Evolutionary conservation across 2,329 filamentous ascomycete species (phyloP).

Genomic region (Verticillium klebahnii): DNA sequence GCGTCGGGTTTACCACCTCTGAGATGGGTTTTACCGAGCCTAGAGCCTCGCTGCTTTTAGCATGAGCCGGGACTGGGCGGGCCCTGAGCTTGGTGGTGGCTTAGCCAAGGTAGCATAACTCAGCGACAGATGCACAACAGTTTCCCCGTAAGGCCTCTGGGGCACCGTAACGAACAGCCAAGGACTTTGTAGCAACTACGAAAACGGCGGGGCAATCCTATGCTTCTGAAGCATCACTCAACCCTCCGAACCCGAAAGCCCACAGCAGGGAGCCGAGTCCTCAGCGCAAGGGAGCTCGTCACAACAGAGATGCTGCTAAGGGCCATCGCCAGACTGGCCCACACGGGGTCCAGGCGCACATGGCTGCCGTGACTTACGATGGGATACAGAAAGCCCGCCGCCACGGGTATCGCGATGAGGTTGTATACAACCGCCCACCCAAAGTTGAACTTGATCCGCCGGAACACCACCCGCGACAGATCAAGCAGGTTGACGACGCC

Average conservation of each 20-base stretch:
- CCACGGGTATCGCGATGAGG: slow-evolving; percentile 69
- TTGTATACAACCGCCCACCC: slow-evolving; percentile 84
- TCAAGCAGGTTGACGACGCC: slow-evolving; percentile 69
- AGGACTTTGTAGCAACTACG: too few species aligned
- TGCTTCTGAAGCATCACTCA: slow-evolving; percentile 2
- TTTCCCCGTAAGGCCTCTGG: too few species aligned
- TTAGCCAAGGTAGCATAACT: too few species aligned
- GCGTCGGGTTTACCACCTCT: too few species aligned
- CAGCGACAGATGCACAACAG: too few species aligned
- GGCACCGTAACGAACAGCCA: too few species aligned
- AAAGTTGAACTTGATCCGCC: slow-evolving; percentile 80
- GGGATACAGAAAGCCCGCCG: slow-evolving; percentile 72
- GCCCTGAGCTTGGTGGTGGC: too few species aligned
- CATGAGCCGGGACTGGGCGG: too few species aligned
- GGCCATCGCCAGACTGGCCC: slow-evolving; percentile 91
- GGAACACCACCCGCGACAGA: slow-evolving; percentile 68
- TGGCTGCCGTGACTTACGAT: slow-evolving; percentile 46
- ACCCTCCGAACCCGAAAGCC: slow-evolving; percentile 35
- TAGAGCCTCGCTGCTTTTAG: too few species aligned
- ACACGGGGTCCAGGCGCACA: slow-evolving; percentile 68
- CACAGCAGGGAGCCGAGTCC: slow-evolving; percentile 38
- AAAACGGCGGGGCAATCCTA: too few species aligned
- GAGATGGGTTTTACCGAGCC: too few species aligned
- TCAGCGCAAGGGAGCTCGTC: slow-evolving; percentile 70
- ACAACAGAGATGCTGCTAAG: slow-evolving; percentile 88